phyloP scores from a whole-genome alignment of 371 early-diverging fungal species.

The Chytridiales sp. region DNA sequence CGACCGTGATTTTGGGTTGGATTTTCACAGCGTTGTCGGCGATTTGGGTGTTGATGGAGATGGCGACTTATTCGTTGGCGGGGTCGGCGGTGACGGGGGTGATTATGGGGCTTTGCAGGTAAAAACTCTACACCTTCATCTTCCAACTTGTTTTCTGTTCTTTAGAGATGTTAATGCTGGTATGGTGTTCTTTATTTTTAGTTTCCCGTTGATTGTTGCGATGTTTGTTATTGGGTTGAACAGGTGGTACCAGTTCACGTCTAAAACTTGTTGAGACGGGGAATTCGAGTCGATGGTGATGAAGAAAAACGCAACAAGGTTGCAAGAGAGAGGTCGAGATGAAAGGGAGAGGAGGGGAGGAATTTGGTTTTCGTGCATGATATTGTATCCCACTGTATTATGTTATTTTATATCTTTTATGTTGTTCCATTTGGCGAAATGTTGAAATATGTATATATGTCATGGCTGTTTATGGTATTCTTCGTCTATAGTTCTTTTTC shows the following conservation, averaged over 20 bases:
- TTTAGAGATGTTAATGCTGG: too few species aligned
- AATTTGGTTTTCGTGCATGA: not conserved
- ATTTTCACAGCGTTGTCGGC: not conserved
- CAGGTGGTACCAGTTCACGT: not conserved
- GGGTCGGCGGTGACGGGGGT: not conserved
- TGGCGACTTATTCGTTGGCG: not conserved
- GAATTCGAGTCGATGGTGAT: too few species aligned
- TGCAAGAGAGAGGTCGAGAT: not conserved
- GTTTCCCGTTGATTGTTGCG: not conserved
- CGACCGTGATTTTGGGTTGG: not conserved
- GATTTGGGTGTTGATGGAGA: too few species aligned
- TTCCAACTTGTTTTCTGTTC: too few species aligned
- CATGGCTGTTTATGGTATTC: too few species aligned
- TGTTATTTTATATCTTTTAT: not conserved
- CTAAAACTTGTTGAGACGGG: too few species aligned
- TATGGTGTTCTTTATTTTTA: not conserved
- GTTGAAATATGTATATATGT: not conserved
- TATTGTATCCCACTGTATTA: not conserved
- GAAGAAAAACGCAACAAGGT: not conserved
- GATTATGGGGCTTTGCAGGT: too few species aligned
- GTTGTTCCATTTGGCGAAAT: not conserved
- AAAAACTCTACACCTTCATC: too few species aligned
- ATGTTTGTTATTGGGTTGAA: not conserved
- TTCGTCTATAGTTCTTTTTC: too few species aligned
- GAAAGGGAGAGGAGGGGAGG: not conserved